phyloP scores from a whole-genome alignment of 2,329 filamentous ascomycete species.

The Colletotrichum eremochloae region DNA sequence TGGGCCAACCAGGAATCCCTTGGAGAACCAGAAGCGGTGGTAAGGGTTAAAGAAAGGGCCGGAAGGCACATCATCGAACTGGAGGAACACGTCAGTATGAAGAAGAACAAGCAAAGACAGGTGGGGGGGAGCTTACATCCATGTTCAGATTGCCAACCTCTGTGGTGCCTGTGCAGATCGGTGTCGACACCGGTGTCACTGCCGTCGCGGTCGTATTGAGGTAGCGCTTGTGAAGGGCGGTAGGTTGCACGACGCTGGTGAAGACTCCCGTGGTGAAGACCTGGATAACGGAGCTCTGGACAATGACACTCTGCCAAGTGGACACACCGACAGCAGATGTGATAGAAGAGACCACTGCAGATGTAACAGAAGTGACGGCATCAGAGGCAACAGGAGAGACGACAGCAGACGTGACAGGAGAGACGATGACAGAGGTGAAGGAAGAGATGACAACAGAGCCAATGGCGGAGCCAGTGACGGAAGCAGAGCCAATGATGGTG shows the following conservation, averaged over 20 bases:
- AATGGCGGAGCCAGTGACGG: neutral
- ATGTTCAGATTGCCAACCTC: slow-evolving; percentile 55
- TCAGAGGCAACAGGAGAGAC: neutral
- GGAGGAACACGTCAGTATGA: slow-evolving; percentile 1
- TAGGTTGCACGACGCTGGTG: slow-evolving; percentile 16
- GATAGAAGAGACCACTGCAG: neutral
- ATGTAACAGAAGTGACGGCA: neutral
- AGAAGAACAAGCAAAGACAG: slow-evolving; percentile 38
- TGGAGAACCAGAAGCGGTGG: slow-evolving; percentile 58
- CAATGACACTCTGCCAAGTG: slow-evolving; percentile 45
- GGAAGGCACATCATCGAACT: slow-evolving; percentile 55
- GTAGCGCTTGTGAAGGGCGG: slow-evolving; percentile 21
- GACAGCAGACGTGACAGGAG: neutral
- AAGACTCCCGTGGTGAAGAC: slow-evolving; percentile 18
- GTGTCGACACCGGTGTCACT: slow-evolving; percentile 31
- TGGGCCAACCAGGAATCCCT: slow-evolving; percentile 56
- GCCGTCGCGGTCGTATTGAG: slow-evolving; percentile 21
- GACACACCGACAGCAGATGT: slow-evolving; percentile 45
- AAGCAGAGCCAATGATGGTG: slow-evolving; percentile 6
- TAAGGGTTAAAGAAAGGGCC: slow-evolving; percentile 57
- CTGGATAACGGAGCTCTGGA: slow-evolving; percentile 28
- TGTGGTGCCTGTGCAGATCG: slow-evolving; percentile 42
- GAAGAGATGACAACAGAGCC: neutral
- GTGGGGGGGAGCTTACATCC: slow-evolving; percentile 49
- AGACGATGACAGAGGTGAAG: neutral